Evolutionary conservation across 805 yeast species (phyloP), one percentile per base, ranked within the genome.

Genomic region (Nakazawaea populi): DNA sequence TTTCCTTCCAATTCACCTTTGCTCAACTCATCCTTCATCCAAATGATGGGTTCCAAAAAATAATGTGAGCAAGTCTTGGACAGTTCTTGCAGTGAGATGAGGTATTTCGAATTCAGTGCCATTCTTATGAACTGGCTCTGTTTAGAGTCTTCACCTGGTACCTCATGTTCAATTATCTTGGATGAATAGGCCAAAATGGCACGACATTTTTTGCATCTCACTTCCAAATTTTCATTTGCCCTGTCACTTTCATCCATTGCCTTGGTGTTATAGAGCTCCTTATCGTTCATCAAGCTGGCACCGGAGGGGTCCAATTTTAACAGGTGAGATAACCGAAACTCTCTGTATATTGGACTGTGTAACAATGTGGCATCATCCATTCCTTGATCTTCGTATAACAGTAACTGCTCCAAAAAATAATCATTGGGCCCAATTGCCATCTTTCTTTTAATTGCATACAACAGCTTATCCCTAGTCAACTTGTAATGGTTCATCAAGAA

Each of bases 11-110:
- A 60, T 47, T 82, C 86, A 36, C 88, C 88, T 57, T 77, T 75
- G 44, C 76, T 82, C 39, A 92, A 69, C 63, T 89, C 96, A 4
- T 72, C 71, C 53, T 84, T 79, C 99, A 94, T 94, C 99, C 99
- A 94, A 35, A 74, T 74, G 48, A 92, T 69, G 0, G 98, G 98
- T 66, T 94, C 97, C 31, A 87, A 72, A 59, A 90, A 94, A 63
- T 74, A 85, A 64, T 91, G 97, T 6, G 95, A 87, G 66, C 99
- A 92, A 5, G 64, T 66, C 27, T 69, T 63, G 31, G 84, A 74
- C 0, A 85, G 90, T 38, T 74, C 75, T 55, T 78, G 76, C 4
- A 75, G 72, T 44, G 80, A 79, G 35, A 83, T 72, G 39, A 85
- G 77, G 58, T 89, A 71, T 56, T 78, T 74, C 27, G 85, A 77